Evolutionary conservation across 768 basidiomycete genomes (phyloP).

Genomic region (Lentinula aciculospora): DNA sequence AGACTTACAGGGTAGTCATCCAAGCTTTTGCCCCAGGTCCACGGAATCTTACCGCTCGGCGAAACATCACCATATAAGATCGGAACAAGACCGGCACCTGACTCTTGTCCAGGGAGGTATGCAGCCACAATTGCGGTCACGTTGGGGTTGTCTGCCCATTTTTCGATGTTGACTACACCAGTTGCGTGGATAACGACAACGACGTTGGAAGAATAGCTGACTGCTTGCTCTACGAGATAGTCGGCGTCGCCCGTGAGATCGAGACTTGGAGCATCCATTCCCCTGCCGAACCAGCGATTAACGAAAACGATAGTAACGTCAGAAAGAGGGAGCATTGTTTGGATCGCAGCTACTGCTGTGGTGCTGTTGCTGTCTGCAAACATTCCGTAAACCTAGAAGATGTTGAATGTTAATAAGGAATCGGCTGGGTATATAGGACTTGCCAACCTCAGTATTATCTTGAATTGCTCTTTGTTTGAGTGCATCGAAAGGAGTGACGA

Average conservation of each 20-base stretch:
- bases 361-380: neutral
- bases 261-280: conserved; percentile 16
- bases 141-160: conserved; percentile 37
- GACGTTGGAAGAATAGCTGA: conserved; percentile 17
- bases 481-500: conserved; percentile 4
- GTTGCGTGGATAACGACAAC: conserved; percentile 36
- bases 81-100: conserved; percentile 45
- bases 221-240: conserved; percentile 29
- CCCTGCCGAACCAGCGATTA: neutral
- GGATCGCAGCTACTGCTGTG: neutral
- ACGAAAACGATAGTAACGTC: conserved; percentile 3
- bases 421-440: no score
- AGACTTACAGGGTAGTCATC: conserved; percentile 35
- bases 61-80: conserved; percentile 46
- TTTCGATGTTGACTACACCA: conserved; percentile 26
- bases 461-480: neutral
- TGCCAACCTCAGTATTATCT: neutral
- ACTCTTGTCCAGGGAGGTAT: conserved; percentile 40
- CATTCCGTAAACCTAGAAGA: neutral
- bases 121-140: conserved; percentile 25
- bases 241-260: conserved; percentile 30
- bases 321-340: neutral
- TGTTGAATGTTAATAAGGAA: neutral
- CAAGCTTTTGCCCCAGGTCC: conserved; percentile 42
- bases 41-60: conserved; percentile 45